Conservation (phyloP, 768 basidiomycete species). For the Dioszegia crocea region DNA sequence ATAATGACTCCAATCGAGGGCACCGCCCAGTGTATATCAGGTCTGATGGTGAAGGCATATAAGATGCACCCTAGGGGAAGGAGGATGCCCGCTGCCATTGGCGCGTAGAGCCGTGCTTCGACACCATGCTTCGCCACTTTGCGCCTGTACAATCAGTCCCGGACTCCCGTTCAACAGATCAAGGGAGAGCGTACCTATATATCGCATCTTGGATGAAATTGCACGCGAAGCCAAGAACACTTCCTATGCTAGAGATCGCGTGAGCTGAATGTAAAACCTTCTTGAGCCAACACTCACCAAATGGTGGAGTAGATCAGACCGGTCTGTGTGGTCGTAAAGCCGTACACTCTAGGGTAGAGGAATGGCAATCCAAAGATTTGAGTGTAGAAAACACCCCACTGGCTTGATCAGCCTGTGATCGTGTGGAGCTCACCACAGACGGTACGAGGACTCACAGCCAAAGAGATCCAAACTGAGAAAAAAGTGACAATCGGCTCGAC, state of each 20-base stretch:
- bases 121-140: slow-evolving; percentile 38
- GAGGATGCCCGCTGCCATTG: slow-evolving; percentile 42
- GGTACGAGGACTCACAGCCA: slow-evolving; percentile 53
- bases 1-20: slow-evolving; percentile 58
- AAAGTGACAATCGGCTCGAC: slow-evolving; percentile 72
- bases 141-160: slow-evolving; percentile 8
- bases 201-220: slow-evolving; percentile 44
- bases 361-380: slow-evolving; percentile 56
- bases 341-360: slow-evolving; percentile 59
- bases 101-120: slow-evolving; percentile 44
- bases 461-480: slow-evolving; percentile 55
- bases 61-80: slow-evolving; percentile 55
- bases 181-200: slow-evolving; percentile 19
- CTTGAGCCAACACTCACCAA: slow-evolving; percentile 28
- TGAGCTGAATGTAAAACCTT: background rate
- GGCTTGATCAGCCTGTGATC: background rate
- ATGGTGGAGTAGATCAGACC: slow-evolving; percentile 63
- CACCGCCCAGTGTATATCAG: slow-evolving; percentile 61
- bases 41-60: slow-evolving; percentile 64
- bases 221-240: slow-evolving; percentile 25
- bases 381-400: slow-evolving; percentile 71
- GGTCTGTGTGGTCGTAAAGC: slow-evolving; percentile 59
- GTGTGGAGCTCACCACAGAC: background rate
- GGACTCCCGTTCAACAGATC: background rate
- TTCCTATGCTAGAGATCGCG: slow-evolving; percentile 23